These are phyloP conservation scores for Anastatica hierochuntica DNA, from an alignment of 345 rosid genomes.

Conservation along the genomic window DNA sequence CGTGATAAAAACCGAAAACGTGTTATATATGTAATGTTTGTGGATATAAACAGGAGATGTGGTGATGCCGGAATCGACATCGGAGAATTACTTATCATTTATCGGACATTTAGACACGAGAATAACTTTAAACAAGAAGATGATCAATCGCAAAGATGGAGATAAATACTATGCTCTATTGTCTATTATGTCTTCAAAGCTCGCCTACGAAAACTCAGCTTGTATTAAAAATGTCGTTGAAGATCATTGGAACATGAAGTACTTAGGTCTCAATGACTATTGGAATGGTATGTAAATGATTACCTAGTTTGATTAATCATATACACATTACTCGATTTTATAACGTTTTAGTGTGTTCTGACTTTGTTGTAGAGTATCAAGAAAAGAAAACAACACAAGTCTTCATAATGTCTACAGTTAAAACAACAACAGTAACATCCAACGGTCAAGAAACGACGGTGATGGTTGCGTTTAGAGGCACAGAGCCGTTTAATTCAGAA, in stretches of 20 bases:
- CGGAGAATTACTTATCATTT: slow-evolving; percentile 36
- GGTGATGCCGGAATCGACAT: slow-evolving; percentile 31
- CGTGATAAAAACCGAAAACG: too few relatives aligned
- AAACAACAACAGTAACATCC: too few relatives aligned
- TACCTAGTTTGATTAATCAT: too few relatives aligned
- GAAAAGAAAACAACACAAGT: slow-evolving; percentile 52
- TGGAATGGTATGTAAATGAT: slow-evolving; percentile 95
- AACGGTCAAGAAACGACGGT: slow-evolving; percentile 38
- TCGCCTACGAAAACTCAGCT: slow-evolving; percentile 54
- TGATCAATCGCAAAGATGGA: slow-evolving; percentile 31
- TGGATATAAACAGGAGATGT: slow-evolving; percentile 33
- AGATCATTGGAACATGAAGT: slow-evolving; percentile 60
- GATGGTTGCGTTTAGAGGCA: slow-evolving; percentile 60
- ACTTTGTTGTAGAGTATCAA: slow-evolving; percentile 40
- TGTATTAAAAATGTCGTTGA: slow-evolving; percentile 31
- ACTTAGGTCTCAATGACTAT: slow-evolving; percentile 40
- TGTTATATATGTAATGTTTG: too few relatives aligned
- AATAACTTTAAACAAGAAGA: slow-evolving; percentile 34
- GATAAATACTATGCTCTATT: slow-evolving; percentile 38
- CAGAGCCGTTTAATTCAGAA: slow-evolving; percentile 52
- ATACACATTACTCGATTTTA: neutral
- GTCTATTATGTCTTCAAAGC: slow-evolving; percentile 58
- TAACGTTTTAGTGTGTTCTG: neutral
- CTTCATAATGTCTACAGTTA: slow-evolving; percentile 36
- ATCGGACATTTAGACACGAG: slow-evolving; percentile 41